Conservation (phyloP, 2,329 filamentous ascomycete species). For the Phyllosticta citriasiana region DNA sequence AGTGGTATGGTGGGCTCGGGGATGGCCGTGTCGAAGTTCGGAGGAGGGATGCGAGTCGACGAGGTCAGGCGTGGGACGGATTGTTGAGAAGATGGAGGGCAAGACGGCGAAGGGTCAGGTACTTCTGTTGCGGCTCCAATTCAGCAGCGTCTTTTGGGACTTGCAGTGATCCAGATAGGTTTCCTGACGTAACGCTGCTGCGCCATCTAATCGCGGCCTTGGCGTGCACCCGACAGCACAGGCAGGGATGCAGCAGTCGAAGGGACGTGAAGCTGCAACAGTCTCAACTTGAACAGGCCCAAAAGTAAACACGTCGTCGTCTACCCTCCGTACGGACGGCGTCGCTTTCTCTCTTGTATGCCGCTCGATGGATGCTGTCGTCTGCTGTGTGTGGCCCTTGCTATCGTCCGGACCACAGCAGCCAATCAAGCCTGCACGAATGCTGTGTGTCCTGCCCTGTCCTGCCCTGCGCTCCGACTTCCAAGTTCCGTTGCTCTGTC, state of each 20-base stretch:
- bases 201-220: slow-evolving; percentile 1
- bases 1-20: not conserved
- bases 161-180: not conserved
- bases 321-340: not conserved
- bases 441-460: not conserved
- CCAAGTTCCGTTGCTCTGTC: not conserved
- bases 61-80: too few species aligned
- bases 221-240: not conserved
- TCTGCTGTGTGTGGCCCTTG: not conserved
- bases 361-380: not conserved
- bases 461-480: not conserved
- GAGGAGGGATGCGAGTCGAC: not conserved
- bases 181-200: not conserved
- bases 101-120: not conserved
- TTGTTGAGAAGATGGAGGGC: not conserved
- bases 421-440: slow-evolving; percentile 8
- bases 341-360: too few species aligned
- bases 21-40: slow-evolving; percentile 1
- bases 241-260: not conserved
- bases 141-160: slow-evolving; percentile 5
- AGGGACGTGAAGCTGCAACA: not conserved
- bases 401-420: not conserved
- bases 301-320: not conserved
- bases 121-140: not conserved
- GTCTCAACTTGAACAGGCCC: not conserved